Conservation (phyloP, 495 filamentous ascomycete species). For the Penicilliopsis zonata region DNA sequence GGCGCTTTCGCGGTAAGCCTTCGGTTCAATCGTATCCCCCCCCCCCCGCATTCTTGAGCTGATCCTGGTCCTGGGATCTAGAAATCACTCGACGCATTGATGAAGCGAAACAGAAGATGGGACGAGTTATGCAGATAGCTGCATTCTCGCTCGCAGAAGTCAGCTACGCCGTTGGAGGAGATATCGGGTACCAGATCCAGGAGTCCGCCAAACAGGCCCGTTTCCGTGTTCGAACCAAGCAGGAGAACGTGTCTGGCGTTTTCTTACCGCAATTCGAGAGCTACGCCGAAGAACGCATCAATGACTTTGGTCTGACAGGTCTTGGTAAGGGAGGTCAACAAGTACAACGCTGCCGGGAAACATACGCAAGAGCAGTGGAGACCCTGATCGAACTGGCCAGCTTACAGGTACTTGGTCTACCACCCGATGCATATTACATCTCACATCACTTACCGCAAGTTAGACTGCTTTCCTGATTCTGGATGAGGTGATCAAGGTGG, state of each 20-base stretch:
- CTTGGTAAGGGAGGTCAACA: conserved; percentile 96
- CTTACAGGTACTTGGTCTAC: conserved; percentile 48
- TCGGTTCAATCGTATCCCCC: conserved; percentile 3
- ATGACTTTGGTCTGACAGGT: conserved; percentile 93
- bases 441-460: conserved; percentile 1
- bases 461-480: conserved; percentile 95
- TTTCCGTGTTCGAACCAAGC: conserved; percentile 84
- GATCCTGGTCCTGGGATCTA: conserved; percentile 25
- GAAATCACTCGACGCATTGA: conserved; percentile 97
- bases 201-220: conserved; percentile 87
- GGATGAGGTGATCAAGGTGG: conserved; percentile 98
- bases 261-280: conserved; percentile 88
- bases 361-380: conserved; percentile 94
- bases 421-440: not conserved
- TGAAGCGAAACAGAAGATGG: conserved; percentile 99
- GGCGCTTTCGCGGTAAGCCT: conserved; percentile 70
- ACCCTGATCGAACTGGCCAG: conserved; percentile 94
- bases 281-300: conserved; percentile 67
- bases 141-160: conserved; percentile 97
- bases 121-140: conserved; percentile 97
- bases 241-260: conserved; percentile 97
- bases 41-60: conserved; percentile 11
- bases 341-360: conserved; percentile 88
- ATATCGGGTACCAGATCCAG: conserved; percentile 94
- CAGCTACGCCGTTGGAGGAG: conserved; percentile 91